Evolutionary conservation across 2,329 filamentous ascomycete species (phyloP).

Genomic region (Parascedosporium putredinis): DNA sequence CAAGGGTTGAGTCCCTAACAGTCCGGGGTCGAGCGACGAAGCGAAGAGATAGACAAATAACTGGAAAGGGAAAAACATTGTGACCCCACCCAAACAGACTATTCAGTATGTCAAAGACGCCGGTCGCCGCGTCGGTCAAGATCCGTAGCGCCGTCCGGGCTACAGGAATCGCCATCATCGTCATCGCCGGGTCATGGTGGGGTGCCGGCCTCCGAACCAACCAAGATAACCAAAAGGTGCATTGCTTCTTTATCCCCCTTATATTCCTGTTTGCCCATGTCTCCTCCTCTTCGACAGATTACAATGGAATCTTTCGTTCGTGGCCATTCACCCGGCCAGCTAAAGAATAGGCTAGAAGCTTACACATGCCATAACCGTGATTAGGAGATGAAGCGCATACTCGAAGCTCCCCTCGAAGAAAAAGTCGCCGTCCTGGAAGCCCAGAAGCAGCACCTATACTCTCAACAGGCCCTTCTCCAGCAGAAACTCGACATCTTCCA

Average conservation of each 20-base stretch:
- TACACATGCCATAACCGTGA: neutral
- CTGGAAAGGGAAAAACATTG: too few relatives aligned
- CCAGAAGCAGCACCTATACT: slow-evolving; percentile 28
- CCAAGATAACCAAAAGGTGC: slow-evolving; percentile 33
- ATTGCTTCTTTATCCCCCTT: neutral
- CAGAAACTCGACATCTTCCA: slow-evolving; percentile 30
- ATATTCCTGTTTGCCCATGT: neutral
- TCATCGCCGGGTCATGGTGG: slow-evolving; percentile 35
- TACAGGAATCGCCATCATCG: slow-evolving; percentile 34
- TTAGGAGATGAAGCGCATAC: slow-evolving; percentile 24
- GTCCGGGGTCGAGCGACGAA: too few relatives aligned
- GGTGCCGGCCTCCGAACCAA: slow-evolving; percentile 39
- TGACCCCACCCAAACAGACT: too few relatives aligned
- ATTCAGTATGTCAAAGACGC: neutral
- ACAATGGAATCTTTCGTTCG: neutral
- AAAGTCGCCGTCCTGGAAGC: slow-evolving; percentile 34
- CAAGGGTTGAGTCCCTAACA: too few relatives aligned
- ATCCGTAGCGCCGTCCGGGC: slow-evolving; percentile 19
- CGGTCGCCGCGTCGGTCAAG: neutral
- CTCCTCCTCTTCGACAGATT: neutral
- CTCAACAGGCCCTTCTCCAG: slow-evolving; percentile 28
- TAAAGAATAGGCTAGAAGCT: neutral
- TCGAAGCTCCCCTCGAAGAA: slow-evolving; percentile 28
- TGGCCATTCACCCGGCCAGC: too few relatives aligned
- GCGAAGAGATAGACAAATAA: too few relatives aligned